These are phyloP conservation scores for Colletotrichum sp. DNA, from an alignment of 2,329 filamentous ascomycete species.

Conservation along the genomic window DNA sequence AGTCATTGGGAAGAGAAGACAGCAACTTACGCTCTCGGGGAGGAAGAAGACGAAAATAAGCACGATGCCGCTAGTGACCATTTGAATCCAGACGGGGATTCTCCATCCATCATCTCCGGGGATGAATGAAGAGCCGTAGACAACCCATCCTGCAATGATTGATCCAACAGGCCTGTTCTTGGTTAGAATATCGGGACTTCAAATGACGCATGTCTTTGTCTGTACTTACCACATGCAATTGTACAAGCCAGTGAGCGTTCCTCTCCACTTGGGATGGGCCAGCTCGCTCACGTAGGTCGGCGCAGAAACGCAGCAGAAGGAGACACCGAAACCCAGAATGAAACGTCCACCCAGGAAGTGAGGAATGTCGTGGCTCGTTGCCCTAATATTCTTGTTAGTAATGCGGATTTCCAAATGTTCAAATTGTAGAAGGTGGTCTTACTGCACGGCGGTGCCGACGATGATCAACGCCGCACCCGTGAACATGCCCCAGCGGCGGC, in stretches of 20 bases:
- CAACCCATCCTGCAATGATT: conserved; percentile 59
- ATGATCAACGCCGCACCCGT: conserved; percentile 44
- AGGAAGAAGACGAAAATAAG: conserved; percentile 46
- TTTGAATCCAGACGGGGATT: conserved; percentile 54
- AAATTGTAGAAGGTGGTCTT: neutral
- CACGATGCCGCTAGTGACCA: conserved; percentile 50
- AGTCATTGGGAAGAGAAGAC: fast-evolving
- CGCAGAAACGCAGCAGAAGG: conserved; percentile 52
- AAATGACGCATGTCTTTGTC: neutral
- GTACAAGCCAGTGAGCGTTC: conserved; percentile 57
- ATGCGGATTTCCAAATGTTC: too few species aligned
- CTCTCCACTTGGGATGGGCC: conserved; percentile 58
- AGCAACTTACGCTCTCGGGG: conserved; percentile 43
- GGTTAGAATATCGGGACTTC: neutral
- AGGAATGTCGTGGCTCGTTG: conserved; percentile 41
- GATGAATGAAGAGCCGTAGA: conserved; percentile 53
- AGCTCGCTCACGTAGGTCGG: conserved; percentile 59
- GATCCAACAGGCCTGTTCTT: conserved; percentile 40
- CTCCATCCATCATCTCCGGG: conserved; percentile 45
- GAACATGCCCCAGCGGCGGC: conserved; percentile 47
- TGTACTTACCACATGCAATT: conserved; percentile 52
- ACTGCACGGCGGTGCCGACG: conserved; percentile 42
- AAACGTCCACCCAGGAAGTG: conserved; percentile 59
- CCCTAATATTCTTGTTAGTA: conserved; percentile 25
- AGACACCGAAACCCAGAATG: conserved; percentile 56